Evolutionary conservation across 805 yeast species (phyloP).

Genomic region (Vanderwaltozyma yarrowii): DNA sequence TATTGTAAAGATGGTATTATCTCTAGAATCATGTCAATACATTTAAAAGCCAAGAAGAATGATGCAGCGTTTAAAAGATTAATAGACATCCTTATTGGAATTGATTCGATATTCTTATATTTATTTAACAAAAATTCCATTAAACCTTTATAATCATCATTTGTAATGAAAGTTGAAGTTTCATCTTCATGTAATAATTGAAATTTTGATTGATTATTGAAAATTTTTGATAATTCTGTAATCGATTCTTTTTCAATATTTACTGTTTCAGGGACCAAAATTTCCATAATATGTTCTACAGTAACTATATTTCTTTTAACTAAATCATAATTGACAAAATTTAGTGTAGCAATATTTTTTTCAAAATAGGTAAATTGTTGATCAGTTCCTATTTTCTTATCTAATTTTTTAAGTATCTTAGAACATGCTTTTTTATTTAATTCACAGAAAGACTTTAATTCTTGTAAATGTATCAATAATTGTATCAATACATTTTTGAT

Average conservation of each 20-base stretch:
- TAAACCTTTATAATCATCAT: conserved; percentile 38
- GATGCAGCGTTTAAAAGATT: conserved; percentile 60
- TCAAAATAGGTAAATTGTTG: conserved; percentile 48
- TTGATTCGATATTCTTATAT: conserved; percentile 10
- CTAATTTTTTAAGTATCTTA: conserved; percentile 82
- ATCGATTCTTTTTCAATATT: conserved; percentile 39
- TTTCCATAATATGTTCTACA: neutral
- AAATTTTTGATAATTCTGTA: conserved; percentile 40
- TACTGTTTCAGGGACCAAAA: conserved; percentile 30
- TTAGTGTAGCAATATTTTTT: conserved; percentile 41
- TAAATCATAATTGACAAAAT: conserved; percentile 66
- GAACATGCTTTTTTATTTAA: conserved; percentile 82
- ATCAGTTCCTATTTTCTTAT: conserved; percentile 57
- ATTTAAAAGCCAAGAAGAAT: conserved; percentile 39
- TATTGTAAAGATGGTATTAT: conserved; percentile 47
- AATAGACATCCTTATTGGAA: conserved; percentile 46
- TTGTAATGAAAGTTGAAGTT: conserved; percentile 21
- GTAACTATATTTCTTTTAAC: conserved; percentile 3
- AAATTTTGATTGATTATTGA: conserved; percentile 32
- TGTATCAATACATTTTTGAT: conserved; percentile 61
- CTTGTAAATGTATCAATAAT: conserved; percentile 63
- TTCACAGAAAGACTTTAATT: conserved; percentile 90
- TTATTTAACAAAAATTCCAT: conserved; percentile 28
- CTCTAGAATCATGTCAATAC: conserved; percentile 48
- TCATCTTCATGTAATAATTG: neutral